Evolutionary conservation across 2,329 filamentous ascomycete species (phyloP), one percentile per base, ranked within the genome.

Genomic region (Cladobotryum mycophilum): DNA sequence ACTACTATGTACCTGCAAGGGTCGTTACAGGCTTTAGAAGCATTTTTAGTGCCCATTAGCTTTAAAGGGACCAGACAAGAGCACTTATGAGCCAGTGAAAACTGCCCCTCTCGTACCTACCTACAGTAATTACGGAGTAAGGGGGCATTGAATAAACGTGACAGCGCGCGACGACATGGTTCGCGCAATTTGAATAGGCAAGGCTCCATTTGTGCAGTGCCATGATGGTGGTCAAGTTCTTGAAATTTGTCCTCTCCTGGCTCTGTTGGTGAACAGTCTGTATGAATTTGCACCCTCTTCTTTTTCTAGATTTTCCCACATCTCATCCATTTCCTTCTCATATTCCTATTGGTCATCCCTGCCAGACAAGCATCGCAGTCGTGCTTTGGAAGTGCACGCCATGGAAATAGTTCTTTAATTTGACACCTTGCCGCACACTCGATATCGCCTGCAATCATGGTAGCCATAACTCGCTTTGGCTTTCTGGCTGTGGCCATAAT

Each of bases 401-500:
- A 41, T 41, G 38, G 38, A 41, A 41, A 20, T n/a, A 41, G 17
- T 41, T 41, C 17, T 17, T 17, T 12, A 38, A 38, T n/a, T 17
- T 38, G 36, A 17, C 22, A 13, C 15, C 38, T 20, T 41, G 17
- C 7, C 38, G 11, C 15, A 18, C 15, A 13, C 13, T 20, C 38
- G 17, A 18, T 20, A 17, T 20, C 13, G n/a, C 37, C 37, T 42
- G 17, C 55, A 61, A 58, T 45, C 59, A 84, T 84, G 81, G 76
- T 77, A 55, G 66, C 72, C 53, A 71, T 77, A 58, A 73, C 72
- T 60, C 89, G 91, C 65, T 81, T 88, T 64, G 85, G 85, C 65
- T 97, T 99, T 67, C 72, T 97, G 68, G 84, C 86, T 66, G 81
- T 95, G 65, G 93, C 93, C 60, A 80, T 96, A 65, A 73, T 92